Evolutionary conservation across 129 eudicot genomes (phyloP), one percentile per base, ranked within the genome.

Genomic region (Flaveria linearis): DNA sequence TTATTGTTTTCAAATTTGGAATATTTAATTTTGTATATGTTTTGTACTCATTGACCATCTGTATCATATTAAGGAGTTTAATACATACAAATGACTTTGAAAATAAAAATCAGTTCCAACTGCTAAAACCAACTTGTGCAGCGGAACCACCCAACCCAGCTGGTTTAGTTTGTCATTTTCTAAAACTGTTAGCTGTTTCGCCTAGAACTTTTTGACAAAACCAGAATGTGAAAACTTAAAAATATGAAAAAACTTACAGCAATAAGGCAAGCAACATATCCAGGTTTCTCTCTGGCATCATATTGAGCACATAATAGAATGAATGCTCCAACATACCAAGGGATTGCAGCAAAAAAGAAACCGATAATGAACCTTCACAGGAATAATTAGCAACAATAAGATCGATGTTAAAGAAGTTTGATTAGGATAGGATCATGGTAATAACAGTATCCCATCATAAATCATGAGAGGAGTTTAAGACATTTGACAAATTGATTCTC

Each of bases 221-320:
- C 49, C 3, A 9, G 14, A 45, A 45, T 9, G 12, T 43, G 13
- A 43, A 43, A 2, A 43, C 49, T 9, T 33, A 5, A 33, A 33
- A 33, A 33, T 43, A 43, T 11, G 18, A 69, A 2, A 76, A 69
- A 50, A 50, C 94, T 90, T 88, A 93, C 98, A 76, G 92, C 96
- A 51, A 93, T 85, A 6, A 94, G 36, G 86, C 91, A 90, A 20
- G 92, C 90, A 36, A 92, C 84, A 52, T 92, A 92, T 77, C 98
- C 98, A 9, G 98, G 86, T 82, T 90, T 92, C 90, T 92, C 98
- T 66, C 98, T 82, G 39, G 75, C 85, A 49, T 92, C 98, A 60
- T 79, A 62, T 82, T 81, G 81, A 79, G 87, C 85, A 74, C 96
- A 92, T 55, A 90, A 69, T 46, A 92, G 80, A 58, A 92, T 25